These are phyloP conservation scores for Dactylellina parvicollis DNA, from an alignment of 2,329 filamentous ascomycete species.

Conservation along the genomic window DNA sequence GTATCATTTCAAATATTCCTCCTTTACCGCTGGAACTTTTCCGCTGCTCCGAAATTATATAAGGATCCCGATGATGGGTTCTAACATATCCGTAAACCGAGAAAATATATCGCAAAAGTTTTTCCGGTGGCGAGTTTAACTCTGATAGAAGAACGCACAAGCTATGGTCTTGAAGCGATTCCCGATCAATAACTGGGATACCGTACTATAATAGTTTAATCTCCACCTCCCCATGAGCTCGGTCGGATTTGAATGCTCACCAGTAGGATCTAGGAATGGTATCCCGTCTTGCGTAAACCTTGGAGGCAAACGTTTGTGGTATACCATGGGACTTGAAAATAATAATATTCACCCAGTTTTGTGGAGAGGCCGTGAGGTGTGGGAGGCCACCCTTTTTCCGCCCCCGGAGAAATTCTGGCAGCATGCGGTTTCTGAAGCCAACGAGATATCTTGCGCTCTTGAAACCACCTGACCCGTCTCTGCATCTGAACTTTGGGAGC, in stretches of 20 bases:
- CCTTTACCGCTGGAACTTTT: conserved; percentile 29
- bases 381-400: conserved; percentile 1
- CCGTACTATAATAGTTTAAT: conserved; percentile 16
- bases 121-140: conserved; percentile 23
- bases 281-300: conserved; percentile 34
- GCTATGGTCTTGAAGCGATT: conserved; percentile 10
- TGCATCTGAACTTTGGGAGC: neutral
- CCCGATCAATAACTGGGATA: conserved; percentile 4
- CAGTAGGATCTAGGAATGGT: conserved; percentile 15
- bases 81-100: neutral
- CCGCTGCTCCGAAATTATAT: neutral
- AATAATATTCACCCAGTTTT: neutral
- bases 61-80: neutral
- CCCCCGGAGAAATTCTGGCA: conserved; percentile 35
- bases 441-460: neutral
- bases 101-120: conserved; percentile 36
- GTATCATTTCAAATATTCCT: conserved; percentile 4
- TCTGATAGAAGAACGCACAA: neutral
- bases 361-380: neutral
- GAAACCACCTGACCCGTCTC: conserved; percentile 12
- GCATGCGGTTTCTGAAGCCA: conserved; percentile 11
- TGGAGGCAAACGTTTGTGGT: conserved; percentile 16
- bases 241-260: conserved; percentile 2
- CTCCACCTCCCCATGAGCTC: neutral
- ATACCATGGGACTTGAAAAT: neutral